phyloP scores from a whole-genome alignment of 371 early-diverging fungal species.

The Polyrhizophydium stewartii region DNA sequence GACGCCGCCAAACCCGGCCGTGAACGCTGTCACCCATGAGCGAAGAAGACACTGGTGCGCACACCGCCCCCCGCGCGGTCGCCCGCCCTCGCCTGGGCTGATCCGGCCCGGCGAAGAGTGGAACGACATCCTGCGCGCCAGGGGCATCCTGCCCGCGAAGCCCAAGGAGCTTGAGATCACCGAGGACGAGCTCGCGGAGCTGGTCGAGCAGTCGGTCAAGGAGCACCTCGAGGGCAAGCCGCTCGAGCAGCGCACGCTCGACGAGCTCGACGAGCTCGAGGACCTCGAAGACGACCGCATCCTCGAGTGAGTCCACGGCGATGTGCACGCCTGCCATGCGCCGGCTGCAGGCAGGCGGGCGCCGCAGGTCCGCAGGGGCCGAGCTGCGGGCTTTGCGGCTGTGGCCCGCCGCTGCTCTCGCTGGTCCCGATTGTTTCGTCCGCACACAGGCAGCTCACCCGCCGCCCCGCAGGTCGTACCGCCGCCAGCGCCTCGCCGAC shows the following conservation, averaged over 20 bases:
- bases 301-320: slow-evolving; percentile 64
- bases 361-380: too few species aligned
- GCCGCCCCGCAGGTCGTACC: slow-evolving; percentile 24
- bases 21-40: too few species aligned
- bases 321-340: too few species aligned
- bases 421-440: too few species aligned
- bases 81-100: too few species aligned
- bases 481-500: slow-evolving; percentile 73
- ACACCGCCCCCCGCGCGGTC: too few species aligned
- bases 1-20: too few species aligned
- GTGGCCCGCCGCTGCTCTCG: too few species aligned
- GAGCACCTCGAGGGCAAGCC: slow-evolving; percentile 53
- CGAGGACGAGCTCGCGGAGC: slow-evolving; percentile 64
- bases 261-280: slow-evolving; percentile 89
- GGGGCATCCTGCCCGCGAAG: slow-evolving; percentile 85
- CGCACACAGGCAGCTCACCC: neutral
- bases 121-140: slow-evolving; percentile 89
- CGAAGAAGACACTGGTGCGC: too few species aligned
- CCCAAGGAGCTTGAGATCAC: slow-evolving; percentile 69
- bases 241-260: slow-evolving; percentile 63
- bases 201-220: slow-evolving; percentile 66
- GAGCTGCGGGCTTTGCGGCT: too few species aligned
- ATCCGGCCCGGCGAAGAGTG: too few species aligned
- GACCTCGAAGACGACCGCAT: slow-evolving; percentile 70
- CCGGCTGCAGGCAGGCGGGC: too few species aligned